Conservation (phyloP, 139 green algal species). For the Medakamo hakoo region DNA sequence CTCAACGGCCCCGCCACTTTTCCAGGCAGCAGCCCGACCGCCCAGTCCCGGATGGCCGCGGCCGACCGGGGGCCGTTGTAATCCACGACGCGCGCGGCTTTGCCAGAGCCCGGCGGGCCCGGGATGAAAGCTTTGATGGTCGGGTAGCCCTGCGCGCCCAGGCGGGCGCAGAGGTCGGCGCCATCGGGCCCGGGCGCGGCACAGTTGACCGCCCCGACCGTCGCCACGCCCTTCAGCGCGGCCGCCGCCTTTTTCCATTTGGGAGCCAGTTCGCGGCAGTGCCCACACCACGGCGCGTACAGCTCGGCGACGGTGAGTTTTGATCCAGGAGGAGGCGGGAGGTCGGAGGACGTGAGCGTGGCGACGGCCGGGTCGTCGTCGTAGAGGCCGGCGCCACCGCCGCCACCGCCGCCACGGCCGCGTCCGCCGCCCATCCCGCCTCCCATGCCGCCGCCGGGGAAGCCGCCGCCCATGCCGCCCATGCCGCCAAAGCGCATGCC, state of each 20-base stretch:
- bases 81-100: slow-evolving; percentile 15
- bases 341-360: slow-evolving; percentile 20
- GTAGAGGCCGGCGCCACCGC: background rate
- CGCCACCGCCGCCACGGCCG: background rate
- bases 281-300: slow-evolving; percentile 54
- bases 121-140: slow-evolving; percentile 61
- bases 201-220: slow-evolving; percentile 65
- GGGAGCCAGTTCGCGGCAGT: slow-evolving; percentile 53
- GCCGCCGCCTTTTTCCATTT: slow-evolving; percentile 51
- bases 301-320: slow-evolving; percentile 41
- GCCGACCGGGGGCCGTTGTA: slow-evolving; percentile 50
- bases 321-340: slow-evolving; percentile 19
- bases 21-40: slow-evolving; percentile 38
- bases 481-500: slow-evolving; percentile 12
- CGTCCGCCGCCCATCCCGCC: slow-evolving; percentile 11
- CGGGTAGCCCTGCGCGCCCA: slow-evolving; percentile 53
- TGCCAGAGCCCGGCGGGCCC: too few species aligned
- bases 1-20: slow-evolving; percentile 10
- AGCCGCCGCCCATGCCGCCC: slow-evolving; percentile 1
- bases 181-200: too few species aligned
- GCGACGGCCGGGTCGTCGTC: background rate
- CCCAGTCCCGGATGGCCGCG: slow-evolving; percentile 41
- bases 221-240: slow-evolving; percentile 51
- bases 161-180: slow-evolving; percentile 39
- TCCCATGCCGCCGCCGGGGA: slow-evolving; percentile 8